Evolutionary conservation across 1,284 basidiomycete genomes (phyloP).

Genomic region (Tetrapyrgos nigripes): DNA sequence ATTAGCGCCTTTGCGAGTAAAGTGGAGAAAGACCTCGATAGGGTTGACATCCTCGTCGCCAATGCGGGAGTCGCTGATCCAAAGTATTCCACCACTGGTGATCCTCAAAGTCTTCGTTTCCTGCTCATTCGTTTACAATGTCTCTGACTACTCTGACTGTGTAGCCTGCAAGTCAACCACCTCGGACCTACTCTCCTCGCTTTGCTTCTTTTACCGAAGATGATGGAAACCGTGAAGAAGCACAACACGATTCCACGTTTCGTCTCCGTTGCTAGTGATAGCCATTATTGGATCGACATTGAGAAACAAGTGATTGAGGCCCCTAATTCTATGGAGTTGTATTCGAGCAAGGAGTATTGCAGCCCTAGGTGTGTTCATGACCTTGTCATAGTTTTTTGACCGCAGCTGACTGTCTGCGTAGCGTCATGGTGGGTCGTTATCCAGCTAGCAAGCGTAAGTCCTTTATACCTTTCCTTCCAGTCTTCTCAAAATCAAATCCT

Average conservation of each 20-base stretch:
- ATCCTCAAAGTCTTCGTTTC: neutral
- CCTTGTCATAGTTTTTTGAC: no score
- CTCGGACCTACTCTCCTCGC: conserved; percentile 45
- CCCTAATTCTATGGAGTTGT: conserved; percentile 31
- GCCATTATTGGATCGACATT: conserved; percentile 37
- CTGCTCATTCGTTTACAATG: neutral
- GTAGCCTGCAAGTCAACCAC: conserved; percentile 50
- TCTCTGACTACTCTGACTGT: conserved; percentile 2
- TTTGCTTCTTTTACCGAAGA: conserved; percentile 47
- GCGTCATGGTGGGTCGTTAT: conserved; percentile 31
- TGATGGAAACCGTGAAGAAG: conserved; percentile 42
- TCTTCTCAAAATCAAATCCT: conserved; percentile 3
- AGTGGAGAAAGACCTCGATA: conserved; percentile 39
- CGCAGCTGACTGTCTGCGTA: conserved; percentile 5
- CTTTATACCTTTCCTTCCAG: neutral
- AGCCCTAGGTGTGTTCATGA: no score
- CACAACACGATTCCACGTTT: conserved; percentile 38
- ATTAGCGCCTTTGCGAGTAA: conserved; percentile 43
- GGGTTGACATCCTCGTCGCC: conserved; percentile 47
- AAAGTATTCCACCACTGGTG: conserved; percentile 32
- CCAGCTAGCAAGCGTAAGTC: conserved; percentile 40
- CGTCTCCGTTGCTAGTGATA: conserved; percentile 45
- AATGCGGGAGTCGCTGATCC: conserved; percentile 40
- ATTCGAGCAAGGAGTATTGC: conserved; percentile 38
- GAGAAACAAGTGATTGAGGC: conserved; percentile 31